Evolutionary conservation across 2,329 filamentous ascomycete species (phyloP), one percentile per base, ranked within the genome.

Genomic region (Penicillium sp.): DNA sequence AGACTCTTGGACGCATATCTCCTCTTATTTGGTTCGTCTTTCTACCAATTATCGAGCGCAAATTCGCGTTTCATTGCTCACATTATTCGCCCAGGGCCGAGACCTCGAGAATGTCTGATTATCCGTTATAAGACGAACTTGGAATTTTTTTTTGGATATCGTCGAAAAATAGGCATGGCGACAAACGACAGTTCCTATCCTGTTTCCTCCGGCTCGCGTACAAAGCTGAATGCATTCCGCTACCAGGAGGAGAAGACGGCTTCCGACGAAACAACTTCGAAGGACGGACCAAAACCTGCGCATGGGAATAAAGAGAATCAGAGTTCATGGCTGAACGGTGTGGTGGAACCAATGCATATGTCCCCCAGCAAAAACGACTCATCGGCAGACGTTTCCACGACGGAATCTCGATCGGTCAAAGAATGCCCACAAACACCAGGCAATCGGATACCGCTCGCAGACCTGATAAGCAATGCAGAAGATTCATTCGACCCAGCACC

Each of bases 401-500:
- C 63, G 42, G 70, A 74, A 34, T 9, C 55, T 7, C 72, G 68
- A 37, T 56, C 56, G 1, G 49, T 54, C 46, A 74, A 70, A 48
- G 72, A 74, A 54, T 75, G 75, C 46, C 84, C 84, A 2, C 83
- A 83, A 36, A 87, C 84, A 13, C 84, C 85, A 2, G 80, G 79
- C 21, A 81, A 83, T 39, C 75, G 83, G 51, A 77, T 87, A 34
- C 82, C 84, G 21, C 72, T 87, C 11, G 82, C 83, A 28, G 84
- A 87, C 57, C 73, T 87, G 28, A 83, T 87, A 42, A 83, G 83
- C 58, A 84, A 85, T 65, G 79, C 79, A 44, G 84, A 87, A 67
- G 82, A 85, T 63, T 77, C 77, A 9, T 75, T 78, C 33, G 79
- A 76, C 60, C 75, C 76, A 53, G 73, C 74, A n/a, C 72, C 75